A percentile compares a stretch with the other conserved stretches of the same genome.
These are phyloP conservation scores for Tulasnella sp. DNA, from an alignment of 768 basidiomycete species.

Conservation along the genomic window DNA sequence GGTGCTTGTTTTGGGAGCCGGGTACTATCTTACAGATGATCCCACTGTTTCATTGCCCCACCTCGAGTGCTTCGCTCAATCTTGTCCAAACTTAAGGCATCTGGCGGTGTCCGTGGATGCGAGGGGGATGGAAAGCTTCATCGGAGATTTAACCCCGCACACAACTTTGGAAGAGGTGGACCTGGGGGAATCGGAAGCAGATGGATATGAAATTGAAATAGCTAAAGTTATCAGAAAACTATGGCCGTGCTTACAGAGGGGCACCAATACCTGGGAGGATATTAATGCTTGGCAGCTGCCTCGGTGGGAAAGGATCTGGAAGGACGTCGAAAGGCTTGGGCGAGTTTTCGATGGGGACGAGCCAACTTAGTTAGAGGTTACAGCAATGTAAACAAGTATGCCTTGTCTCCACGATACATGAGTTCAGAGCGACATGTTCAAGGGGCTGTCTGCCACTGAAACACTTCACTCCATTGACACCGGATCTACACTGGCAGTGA, in stretches of 20 bases:
- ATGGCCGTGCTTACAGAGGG: neutral
- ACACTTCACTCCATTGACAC: no score
- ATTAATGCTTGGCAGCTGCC: neutral
- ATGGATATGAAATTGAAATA: neutral
- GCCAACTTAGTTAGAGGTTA: neutral
- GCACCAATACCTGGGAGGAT: neutral
- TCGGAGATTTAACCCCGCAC: neutral
- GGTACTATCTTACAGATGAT: neutral
- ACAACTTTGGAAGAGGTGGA: neutral
- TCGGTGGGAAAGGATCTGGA: neutral
- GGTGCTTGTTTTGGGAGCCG: neutral
- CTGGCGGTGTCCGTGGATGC: neutral
- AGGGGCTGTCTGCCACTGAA: no score
- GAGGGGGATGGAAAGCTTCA: neutral
- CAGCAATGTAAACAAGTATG: neutral
- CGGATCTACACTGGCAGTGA: no score
- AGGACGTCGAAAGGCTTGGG: neutral
- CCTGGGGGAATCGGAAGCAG: neutral
- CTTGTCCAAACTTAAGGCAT: neutral
- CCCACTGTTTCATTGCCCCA: neutral
- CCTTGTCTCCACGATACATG: no score
- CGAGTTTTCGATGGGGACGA: neutral
- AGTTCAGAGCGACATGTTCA: no score
- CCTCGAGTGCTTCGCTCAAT: neutral
- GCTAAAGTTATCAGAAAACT: neutral